A percentile compares a stretch with the other conserved stretches of the same genome.
Conservation (phyloP, 768 basidiomycete genomes). For the Amanita exitialis region DNA sequence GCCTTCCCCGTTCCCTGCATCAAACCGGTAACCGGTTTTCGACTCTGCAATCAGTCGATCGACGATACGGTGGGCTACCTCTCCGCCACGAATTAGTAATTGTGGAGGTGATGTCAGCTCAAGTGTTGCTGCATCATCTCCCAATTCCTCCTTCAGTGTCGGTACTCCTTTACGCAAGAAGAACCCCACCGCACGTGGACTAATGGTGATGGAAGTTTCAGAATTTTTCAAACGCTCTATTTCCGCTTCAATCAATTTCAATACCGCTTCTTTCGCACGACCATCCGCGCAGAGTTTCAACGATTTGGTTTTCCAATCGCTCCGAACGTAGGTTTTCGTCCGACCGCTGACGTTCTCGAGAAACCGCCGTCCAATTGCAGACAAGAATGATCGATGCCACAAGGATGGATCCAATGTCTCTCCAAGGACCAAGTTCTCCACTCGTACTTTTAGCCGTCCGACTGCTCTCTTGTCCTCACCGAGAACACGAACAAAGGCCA, state of each 20-base stretch:
- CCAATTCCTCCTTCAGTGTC: slow-evolving; percentile 40
- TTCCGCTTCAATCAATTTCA: slow-evolving; percentile 34
- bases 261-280: slow-evolving; percentile 28
- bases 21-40: not conserved
- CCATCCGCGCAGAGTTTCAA: slow-evolving; percentile 39
- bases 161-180: slow-evolving; percentile 42
- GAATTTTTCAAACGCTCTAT: slow-evolving; percentile 35
- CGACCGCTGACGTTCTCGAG: slow-evolving; percentile 21
- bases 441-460: slow-evolving; percentile 50
- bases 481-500: slow-evolving; percentile 31
- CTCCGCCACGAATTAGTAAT: slow-evolving; percentile 45
- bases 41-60: not conserved
- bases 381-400: slow-evolving; percentile 40
- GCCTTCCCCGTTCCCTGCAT: not conserved
- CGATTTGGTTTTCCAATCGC: slow-evolving; percentile 33
- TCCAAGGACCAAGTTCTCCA: slow-evolving; percentile 45
- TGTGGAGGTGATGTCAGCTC: slow-evolving; percentile 24
- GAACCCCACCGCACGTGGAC: slow-evolving; percentile 31
- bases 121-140: slow-evolving; percentile 42
- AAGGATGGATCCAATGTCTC: slow-evolving; percentile 31
- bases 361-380: slow-evolving; percentile 20
- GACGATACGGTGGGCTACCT: slow-evolving; percentile 26
- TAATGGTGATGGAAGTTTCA: slow-evolving; percentile 30
- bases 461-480: slow-evolving; percentile 44
- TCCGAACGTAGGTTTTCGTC: slow-evolving; percentile 33